A percentile compares a stretch with the other conserved stretches of the same genome.
phyloP scores from a whole-genome alignment of 805 yeast species.

The Candida nanaspora region DNA sequence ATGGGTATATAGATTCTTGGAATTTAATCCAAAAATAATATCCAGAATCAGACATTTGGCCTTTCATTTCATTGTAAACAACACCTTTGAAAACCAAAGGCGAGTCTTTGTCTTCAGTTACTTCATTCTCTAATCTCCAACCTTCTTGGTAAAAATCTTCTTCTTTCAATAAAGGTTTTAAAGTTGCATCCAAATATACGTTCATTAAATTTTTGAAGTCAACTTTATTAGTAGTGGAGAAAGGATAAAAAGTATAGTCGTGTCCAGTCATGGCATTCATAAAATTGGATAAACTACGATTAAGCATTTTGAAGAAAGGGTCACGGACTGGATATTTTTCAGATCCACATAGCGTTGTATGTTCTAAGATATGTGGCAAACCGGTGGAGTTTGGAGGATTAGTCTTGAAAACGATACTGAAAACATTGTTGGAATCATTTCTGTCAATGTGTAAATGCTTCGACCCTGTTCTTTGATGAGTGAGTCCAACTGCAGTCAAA shows the following conservation, averaged over 20 bases:
- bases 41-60: slow-evolving; percentile 84
- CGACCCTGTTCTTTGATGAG: slow-evolving; percentile 65
- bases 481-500: slow-evolving; percentile 66
- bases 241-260: slow-evolving; percentile 93
- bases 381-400: slow-evolving; percentile 95
- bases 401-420: slow-evolving; percentile 84
- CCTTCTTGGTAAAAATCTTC: slow-evolving; percentile 94
- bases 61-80: slow-evolving; percentile 97
- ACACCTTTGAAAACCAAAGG: slow-evolving; percentile 86
- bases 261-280: slow-evolving; percentile 99
- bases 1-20: slow-evolving; percentile 77
- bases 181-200: slow-evolving; percentile 82
- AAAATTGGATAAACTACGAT: slow-evolving; percentile 87
- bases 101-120: slow-evolving; percentile 45
- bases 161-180: slow-evolving; percentile 68
- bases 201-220: slow-evolving; percentile 81
- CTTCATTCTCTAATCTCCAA: slow-evolving; percentile 85
- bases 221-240: slow-evolving; percentile 81
- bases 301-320: slow-evolving; percentile 96
- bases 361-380: slow-evolving; percentile 93
- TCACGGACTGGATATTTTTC: slow-evolving; percentile 87
- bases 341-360: slow-evolving; percentile 94
- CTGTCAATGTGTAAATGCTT: slow-evolving; percentile 82
- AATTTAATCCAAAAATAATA: slow-evolving; percentile 80
- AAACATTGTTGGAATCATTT: slow-evolving; percentile 79